These are phyloP conservation scores for Parmelia sp. DNA, from an alignment of 495 filamentous ascomycete genomes.

Conservation along the genomic window DNA sequence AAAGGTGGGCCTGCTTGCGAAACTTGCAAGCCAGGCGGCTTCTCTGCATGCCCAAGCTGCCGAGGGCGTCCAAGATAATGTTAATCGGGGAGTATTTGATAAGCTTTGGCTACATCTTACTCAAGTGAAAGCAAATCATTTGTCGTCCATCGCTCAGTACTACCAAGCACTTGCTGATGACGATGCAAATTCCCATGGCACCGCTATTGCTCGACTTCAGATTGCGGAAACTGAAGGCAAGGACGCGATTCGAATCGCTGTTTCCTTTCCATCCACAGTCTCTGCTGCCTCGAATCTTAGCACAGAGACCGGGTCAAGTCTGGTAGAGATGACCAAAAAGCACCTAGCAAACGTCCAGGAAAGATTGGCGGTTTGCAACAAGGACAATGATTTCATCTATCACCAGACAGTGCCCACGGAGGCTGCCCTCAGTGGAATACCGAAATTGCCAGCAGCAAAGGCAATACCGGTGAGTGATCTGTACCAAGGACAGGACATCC, in stretches of 20 bases:
- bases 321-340: slow-evolving; percentile 76
- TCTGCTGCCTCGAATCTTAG: slow-evolving; percentile 77
- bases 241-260: slow-evolving; percentile 70
- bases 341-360: slow-evolving; percentile 77
- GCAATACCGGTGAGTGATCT: slow-evolving; percentile 95
- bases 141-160: slow-evolving; percentile 83
- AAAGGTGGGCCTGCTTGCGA: slow-evolving; percentile 87
- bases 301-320: slow-evolving; percentile 63
- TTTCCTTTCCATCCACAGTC: slow-evolving; percentile 71
- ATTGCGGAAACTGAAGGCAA: slow-evolving; percentile 68
- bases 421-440: slow-evolving; percentile 67
- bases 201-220: slow-evolving; percentile 77
- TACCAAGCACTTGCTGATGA: slow-evolving; percentile 90
- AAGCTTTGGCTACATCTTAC: slow-evolving; percentile 85
- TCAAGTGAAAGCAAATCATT: slow-evolving; percentile 81
- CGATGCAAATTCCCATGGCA: slow-evolving; percentile 79
- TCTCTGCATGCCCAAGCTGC: slow-evolving; percentile 80
- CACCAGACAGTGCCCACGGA: slow-evolving; percentile 87
- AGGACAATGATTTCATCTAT: slow-evolving; percentile 98
- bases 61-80: slow-evolving; percentile 89
- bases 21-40: slow-evolving; percentile 83
- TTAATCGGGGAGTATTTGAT: slow-evolving; percentile 85
- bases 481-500: slow-evolving; percentile 95
- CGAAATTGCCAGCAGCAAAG: slow-evolving; percentile 94
- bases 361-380: slow-evolving; percentile 63